Conservation (phyloP, 805 yeast genomes). For the Priceomyces carsonii region DNA sequence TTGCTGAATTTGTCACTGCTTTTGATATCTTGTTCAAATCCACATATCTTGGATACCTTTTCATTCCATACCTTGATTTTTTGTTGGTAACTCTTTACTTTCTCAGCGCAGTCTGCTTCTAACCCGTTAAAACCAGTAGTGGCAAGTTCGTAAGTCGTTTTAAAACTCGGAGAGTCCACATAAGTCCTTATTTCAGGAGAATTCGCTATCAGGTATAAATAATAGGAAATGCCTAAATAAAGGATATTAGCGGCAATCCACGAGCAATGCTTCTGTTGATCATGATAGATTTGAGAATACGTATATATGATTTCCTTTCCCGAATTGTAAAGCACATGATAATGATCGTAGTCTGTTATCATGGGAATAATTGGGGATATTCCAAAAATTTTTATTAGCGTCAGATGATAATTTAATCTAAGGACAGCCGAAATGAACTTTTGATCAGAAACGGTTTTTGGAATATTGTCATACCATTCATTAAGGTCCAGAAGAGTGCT, state of each 20-base stretch:
- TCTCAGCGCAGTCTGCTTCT: slow-evolving; percentile 4
- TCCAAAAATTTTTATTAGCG: slow-evolving; percentile 11
- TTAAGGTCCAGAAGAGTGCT: neutral
- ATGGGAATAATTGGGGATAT: slow-evolving; percentile 11
- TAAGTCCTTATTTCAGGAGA: slow-evolving; percentile 2
- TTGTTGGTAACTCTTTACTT: slow-evolving; percentile 4
- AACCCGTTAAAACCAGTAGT: slow-evolving; percentile 5
- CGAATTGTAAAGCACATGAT: slow-evolving; percentile 8
- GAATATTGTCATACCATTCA: neutral
- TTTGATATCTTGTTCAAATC: neutral
- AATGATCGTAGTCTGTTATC: slow-evolving; percentile 8
- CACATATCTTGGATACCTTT: slow-evolving; percentile 1
- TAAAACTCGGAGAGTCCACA: neutral
- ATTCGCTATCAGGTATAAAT: slow-evolving; percentile 12
- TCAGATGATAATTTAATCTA: slow-evolving; percentile 12
- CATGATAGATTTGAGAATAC: slow-evolving; percentile 7
- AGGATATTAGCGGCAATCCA: slow-evolving; percentile 19
- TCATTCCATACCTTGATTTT: neutral
- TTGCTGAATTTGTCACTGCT: too few species aligned
- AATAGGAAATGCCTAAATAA: slow-evolving; percentile 9
- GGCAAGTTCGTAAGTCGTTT: neutral
- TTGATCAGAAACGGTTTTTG: slow-evolving; percentile 1
- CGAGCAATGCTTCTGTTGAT: slow-evolving; percentile 12
- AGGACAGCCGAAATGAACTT: slow-evolving; percentile 10
- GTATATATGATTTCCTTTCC: slow-evolving; percentile 13